These are phyloP conservation scores for Vigna nakashimae DNA, from an alignment of 306 rosid genomes.

Conservation along the genomic window DNA sequence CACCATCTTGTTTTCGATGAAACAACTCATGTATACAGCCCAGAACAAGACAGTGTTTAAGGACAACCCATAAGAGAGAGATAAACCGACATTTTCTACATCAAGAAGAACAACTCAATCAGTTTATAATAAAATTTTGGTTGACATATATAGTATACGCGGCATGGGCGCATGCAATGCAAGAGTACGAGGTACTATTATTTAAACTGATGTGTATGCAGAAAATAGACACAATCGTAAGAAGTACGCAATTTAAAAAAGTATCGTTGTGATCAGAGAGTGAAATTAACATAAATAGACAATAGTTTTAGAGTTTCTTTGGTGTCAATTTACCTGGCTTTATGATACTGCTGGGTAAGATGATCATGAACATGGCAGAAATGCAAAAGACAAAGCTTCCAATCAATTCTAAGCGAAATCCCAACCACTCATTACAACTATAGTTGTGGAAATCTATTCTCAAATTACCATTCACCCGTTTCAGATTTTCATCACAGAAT, in stretches of 20 bases:
- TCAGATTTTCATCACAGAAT: constrained; percentile 63
- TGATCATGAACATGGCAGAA: constrained; percentile 78
- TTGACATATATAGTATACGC: not conserved
- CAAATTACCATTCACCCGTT: constrained; percentile 67
- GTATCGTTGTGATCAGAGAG: not conserved
- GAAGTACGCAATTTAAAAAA: not conserved
- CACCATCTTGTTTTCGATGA: constrained; percentile 78
- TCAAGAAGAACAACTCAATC: constrained; percentile 27
- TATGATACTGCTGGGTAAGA: constrained; percentile 70
- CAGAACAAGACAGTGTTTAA: constrained; percentile 66
- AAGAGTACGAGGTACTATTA: constrained; percentile 27
- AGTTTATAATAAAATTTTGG: constrained; percentile 4
- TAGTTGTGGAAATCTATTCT: constrained; percentile 83
- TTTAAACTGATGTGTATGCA: not conserved
- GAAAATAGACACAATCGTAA: not conserved
- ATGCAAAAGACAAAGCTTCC: constrained; percentile 69
- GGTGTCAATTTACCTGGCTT: constrained; percentile 64
- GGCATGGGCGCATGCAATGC: not conserved
- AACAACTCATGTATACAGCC: constrained; percentile 66
- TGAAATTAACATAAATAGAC: not conserved
- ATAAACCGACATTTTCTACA: constrained; percentile 79
- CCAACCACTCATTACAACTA: constrained; percentile 80
- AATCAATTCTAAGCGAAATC: constrained; percentile 72
- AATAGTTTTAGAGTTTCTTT: not conserved
- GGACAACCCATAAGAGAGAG: constrained; percentile 83